phyloP scores from a whole-genome alignment of 139 green algal genomes.

The Chlamydomonas eustigma region DNA sequence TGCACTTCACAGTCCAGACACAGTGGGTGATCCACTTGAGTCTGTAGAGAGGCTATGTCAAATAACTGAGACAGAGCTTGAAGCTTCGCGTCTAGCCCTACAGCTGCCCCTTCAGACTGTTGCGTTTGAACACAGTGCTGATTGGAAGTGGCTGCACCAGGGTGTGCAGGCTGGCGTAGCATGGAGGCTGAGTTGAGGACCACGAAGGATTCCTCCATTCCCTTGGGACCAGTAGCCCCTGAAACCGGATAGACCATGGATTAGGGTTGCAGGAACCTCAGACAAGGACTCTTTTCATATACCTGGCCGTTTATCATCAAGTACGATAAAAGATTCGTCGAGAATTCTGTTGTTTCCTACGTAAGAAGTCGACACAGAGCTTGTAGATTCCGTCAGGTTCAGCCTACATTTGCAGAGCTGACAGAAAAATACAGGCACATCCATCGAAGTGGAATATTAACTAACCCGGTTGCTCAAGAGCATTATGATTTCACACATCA shows the following conservation, averaged over 20 bases:
- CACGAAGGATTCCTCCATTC: constrained; percentile 75
- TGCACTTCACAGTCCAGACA: constrained; percentile 79
- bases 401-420: constrained; percentile 9
- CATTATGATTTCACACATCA: too few species aligned
- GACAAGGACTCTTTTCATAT: not conserved
- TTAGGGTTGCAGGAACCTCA: not conserved
- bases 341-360: not conserved
- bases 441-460: too few species aligned
- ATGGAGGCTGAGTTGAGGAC: constrained; percentile 37
- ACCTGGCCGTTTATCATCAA: constrained; percentile 7
- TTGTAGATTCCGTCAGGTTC: not conserved
- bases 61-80: constrained; percentile 51
- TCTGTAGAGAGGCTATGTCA: constrained; percentile 59
- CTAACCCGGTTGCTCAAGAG: too few species aligned
- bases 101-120: not conserved
- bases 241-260: not conserved
- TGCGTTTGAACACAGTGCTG: constrained; percentile 17
- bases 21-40: constrained; percentile 73
- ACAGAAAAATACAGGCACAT: not conserved
- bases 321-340: constrained; percentile 11
- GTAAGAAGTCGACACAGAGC: not conserved
- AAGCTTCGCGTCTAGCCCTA: constrained; percentile 57
- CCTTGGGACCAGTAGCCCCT: not conserved
- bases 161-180: constrained; percentile 6
- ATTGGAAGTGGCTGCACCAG: not conserved